Evolutionary conservation across 2,329 filamentous ascomycete genomes (phyloP), one percentile per base, ranked within the genome.

Genomic region (Nothopassalora personata): DNA sequence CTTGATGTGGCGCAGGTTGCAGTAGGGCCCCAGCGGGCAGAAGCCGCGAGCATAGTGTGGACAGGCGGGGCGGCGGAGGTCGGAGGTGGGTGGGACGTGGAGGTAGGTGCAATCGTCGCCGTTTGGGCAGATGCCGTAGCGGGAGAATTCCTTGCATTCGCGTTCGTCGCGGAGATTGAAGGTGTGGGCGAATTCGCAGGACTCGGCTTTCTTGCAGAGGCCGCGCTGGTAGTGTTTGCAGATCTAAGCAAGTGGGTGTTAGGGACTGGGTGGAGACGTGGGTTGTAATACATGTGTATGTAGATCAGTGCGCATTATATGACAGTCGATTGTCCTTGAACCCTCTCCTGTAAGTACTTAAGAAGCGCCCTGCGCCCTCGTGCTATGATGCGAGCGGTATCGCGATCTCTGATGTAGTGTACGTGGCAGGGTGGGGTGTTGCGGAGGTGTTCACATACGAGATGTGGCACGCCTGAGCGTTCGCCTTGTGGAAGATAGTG

Each of bases 81-180:
- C 74, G 79, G 70, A 90, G 87, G 61, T 88, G 86, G 72, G 90
- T 83, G 53, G 91, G 89, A 74, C 67, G 61, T 75, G 73, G 1
- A 74, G 64, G 54, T 72, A 74, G 23, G 72, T 73, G 71, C 94
- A 99, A 77, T 99, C 94, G 75, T 97, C 93, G 66, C 93, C 94
- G 76, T 97, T 96, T 64, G 89, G 90, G 77, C 94, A 99, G 74
- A 95, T 97, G 57, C 91, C 91, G 72, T 94, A 96, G 61, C 91
- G 85, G 59, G 91, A 87, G 77, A 93, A 97, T 76, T 96, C 96
- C 71, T 96, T 96, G 78, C 94, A 99, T 78, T 97, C 94, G 63
- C 94, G 92, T 91, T 97, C 97, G 75, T 94, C 92, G 64, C 94
- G 87, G 67, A 99, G 83, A 77, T 99, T 97, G 80, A 97, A 99